Evolutionary conservation across 371 early-diverging fungal genomes (phyloP), one percentile per base, ranked within the genome.

Genomic region (Batkoa obscura): DNA sequence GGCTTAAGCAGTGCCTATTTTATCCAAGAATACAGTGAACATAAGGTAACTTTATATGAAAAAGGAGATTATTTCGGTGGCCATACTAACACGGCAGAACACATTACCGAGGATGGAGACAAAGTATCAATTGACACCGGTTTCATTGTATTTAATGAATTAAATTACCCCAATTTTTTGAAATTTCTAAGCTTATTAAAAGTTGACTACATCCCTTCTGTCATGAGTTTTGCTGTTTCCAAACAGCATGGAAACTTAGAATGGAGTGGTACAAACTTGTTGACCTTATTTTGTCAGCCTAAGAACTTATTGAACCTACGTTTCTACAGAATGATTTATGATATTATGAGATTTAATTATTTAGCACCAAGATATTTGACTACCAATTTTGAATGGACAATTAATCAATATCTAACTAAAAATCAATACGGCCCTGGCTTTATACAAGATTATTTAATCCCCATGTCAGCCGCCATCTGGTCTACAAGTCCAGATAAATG

Each of bases 391-490:
- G 23, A 46, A 1, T 58, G 62, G 59, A 62, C 48, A 43, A 55
- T 78, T 13, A 73, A 68, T 17, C 69, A 72, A 43, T 80, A 73
- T 59, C 66, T 79, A 46, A 47, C 43, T 2, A 23, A 62, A 54
- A 59, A 71, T 41, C 55, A 57, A 10, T 80, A 74, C 64, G 71
- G 75, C 8, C 35, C 56, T 2, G 68, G 67, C 48, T 80, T 80
- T 57, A 68, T 63, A 38, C 64, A 75, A 52, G 69, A 76, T 64
- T 80, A 77, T 56, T 54, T 70, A 23, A 55, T 63, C 5, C 78
- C 80, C 12, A 75, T 76, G 73, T 74, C 77, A 12, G 73, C 79
- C 3, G 67, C 73, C 13, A 71, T 80, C 46, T 80, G 80, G 80
- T 72, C 73, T 32, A 75, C 76, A 3, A 74, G 76, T 35, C 69